Evolutionary conservation across 352 stramenopile species (phyloP).

Genomic region (Globisporangium camurandrum): DNA sequence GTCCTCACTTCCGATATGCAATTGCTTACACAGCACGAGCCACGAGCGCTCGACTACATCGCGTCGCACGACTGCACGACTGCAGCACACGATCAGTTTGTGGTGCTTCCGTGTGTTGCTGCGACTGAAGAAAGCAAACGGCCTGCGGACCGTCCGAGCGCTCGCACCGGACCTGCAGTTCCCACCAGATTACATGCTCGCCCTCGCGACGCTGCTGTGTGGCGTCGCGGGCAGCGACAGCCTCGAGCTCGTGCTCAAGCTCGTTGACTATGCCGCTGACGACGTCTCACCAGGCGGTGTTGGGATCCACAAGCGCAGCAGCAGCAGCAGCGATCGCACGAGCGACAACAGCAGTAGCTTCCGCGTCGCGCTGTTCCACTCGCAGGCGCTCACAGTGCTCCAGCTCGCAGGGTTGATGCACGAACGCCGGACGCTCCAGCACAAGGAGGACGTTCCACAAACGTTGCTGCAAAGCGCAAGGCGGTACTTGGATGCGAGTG

Average conservation of each 20-base stretch:
- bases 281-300: constrained; percentile 38
- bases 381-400: constrained; percentile 40
- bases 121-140: constrained; percentile 71
- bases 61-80: not conserved
- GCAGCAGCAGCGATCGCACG: constrained; percentile 14
- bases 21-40: constrained; percentile 3
- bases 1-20: too few species aligned
- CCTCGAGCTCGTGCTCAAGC: constrained; percentile 40
- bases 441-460: constrained; percentile 44
- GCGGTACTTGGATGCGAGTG: constrained; percentile 22
- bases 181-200: constrained; percentile 60
- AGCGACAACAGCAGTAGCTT: constrained; percentile 16
- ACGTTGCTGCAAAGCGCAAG: constrained; percentile 35
- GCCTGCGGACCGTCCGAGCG: constrained; percentile 45
- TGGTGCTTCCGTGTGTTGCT: constrained; percentile 73
- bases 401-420: constrained; percentile 37
- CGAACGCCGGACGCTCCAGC: constrained; percentile 41
- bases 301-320: constrained; percentile 6
- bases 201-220: constrained; percentile 48
- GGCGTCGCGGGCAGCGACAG: constrained; percentile 48
- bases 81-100: constrained; percentile 36
- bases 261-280: constrained; percentile 42
- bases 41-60: not conserved
- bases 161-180: constrained; percentile 37
- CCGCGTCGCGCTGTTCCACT: constrained; percentile 35